phyloP scores from a whole-genome alignment of 192 early-diverging fungal genomes.

The Linnemannia zychae region DNA sequence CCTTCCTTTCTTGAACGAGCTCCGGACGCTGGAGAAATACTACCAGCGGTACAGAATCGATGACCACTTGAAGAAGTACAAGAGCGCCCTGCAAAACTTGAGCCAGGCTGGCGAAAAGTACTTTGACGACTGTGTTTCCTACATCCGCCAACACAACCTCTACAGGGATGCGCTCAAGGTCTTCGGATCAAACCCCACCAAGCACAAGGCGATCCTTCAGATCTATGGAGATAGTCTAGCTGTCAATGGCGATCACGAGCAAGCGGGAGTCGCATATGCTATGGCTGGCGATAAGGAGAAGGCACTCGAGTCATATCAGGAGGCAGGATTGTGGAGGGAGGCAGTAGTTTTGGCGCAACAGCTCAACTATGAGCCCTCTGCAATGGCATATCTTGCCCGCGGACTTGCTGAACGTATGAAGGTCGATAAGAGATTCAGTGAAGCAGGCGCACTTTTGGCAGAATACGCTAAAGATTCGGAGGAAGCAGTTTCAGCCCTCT shows the following conservation, averaged over 20 bases:
- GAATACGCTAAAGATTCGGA: constrained; percentile 70
- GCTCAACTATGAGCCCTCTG: constrained; percentile 59
- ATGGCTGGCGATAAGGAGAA: constrained; percentile 68
- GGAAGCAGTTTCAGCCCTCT: constrained; percentile 75
- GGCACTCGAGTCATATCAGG: constrained; percentile 72
- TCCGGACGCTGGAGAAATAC: constrained; percentile 79
- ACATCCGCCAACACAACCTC: constrained; percentile 74
- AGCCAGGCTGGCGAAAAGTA: constrained; percentile 63
- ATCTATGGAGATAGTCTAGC: constrained; percentile 78
- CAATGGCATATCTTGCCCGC: constrained; percentile 65
- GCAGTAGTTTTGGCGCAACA: constrained; percentile 74
- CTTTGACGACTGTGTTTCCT: constrained; percentile 73
- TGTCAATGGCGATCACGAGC: constrained; percentile 66
- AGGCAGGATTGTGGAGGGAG: constrained; percentile 75
- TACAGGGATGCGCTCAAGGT: constrained; percentile 71
- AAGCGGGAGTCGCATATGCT: constrained; percentile 74
- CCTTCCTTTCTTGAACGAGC: constrained; percentile 86
- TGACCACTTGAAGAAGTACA: constrained; percentile 79
- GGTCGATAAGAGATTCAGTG: constrained; percentile 54
- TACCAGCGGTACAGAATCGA: constrained; percentile 93
- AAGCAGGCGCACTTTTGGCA: constrained; percentile 79
- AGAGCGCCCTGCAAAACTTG: constrained; percentile 81
- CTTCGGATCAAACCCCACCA: constrained; percentile 62
- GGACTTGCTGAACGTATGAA: constrained; percentile 63
- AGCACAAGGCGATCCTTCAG: constrained; percentile 59